These are phyloP conservation scores for Trametes maxima DNA, from an alignment of 768 basidiomycete genomes.

Conservation along the genomic window DNA sequence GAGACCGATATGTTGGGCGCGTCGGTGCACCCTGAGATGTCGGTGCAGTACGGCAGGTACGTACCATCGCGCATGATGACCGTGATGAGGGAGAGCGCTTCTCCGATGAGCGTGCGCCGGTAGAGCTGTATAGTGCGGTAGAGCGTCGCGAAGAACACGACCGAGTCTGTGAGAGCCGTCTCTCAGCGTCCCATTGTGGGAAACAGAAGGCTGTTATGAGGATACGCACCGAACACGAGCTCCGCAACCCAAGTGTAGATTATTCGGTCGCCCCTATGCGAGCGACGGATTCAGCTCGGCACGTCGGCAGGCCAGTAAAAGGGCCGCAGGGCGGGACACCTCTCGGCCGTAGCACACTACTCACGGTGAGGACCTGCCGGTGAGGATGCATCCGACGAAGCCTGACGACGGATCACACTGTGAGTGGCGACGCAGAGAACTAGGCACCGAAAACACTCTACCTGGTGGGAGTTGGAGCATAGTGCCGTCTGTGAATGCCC, in stretches of 20 bases:
- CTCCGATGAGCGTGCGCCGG: slow-evolving; percentile 19
- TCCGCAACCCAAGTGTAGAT: slow-evolving; percentile 34
- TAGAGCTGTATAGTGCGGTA: slow-evolving; percentile 28
- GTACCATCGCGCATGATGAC: slow-evolving; percentile 31
- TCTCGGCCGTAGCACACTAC: slow-evolving; percentile 14
- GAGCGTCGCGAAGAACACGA: slow-evolving; percentile 30
- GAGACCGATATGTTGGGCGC: not conserved
- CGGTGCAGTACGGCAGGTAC: not conserved
- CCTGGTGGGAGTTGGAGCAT: slow-evolving; percentile 30
- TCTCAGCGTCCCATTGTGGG: not conserved
- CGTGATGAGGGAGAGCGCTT: slow-evolving; percentile 25
- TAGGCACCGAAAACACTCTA: not conserved
- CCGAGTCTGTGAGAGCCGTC: slow-evolving; percentile 22
- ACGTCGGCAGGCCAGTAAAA: not conserved
- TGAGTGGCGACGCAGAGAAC: not conserved
- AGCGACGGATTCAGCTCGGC: not conserved
- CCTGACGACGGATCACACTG: slow-evolving; percentile 17
- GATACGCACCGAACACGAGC: slow-evolving; percentile 28
- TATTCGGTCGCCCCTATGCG: slow-evolving; percentile 25
- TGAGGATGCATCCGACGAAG: slow-evolving; percentile 30
- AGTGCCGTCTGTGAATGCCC: slow-evolving; percentile 31
- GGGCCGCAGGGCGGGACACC: not conserved
- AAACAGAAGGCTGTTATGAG: not conserved
- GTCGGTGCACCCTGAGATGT: not conserved
- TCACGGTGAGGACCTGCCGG: slow-evolving; percentile 26